phyloP scores from a whole-genome alignment of 495 filamentous ascomycete genomes.

The Penicillium goetzii region DNA sequence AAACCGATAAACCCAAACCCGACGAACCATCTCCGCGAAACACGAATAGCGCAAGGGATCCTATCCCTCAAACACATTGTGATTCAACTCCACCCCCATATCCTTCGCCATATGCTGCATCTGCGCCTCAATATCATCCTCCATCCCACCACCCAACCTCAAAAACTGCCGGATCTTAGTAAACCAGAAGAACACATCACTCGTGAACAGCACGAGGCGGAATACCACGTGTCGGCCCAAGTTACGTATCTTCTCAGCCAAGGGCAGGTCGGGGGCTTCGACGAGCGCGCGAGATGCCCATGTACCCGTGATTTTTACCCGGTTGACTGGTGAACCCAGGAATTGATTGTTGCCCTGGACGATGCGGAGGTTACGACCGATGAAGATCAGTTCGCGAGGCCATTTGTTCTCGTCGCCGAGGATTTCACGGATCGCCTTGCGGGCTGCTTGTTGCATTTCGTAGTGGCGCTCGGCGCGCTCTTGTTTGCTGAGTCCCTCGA shows the following conservation, averaged over 20 bases:
- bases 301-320: slow-evolving; percentile 89
- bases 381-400: slow-evolving; percentile 93
- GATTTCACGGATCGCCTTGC: slow-evolving; percentile 80
- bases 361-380: slow-evolving; percentile 93
- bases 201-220: slow-evolving; percentile 72
- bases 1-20: neutral
- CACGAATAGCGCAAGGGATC: neutral
- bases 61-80: slow-evolving; percentile 84
- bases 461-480: slow-evolving; percentile 65
- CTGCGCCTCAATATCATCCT: slow-evolving; percentile 86
- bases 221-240: slow-evolving; percentile 76
- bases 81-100: slow-evolving; percentile 87
- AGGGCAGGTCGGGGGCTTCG: slow-evolving; percentile 64
- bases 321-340: slow-evolving; percentile 90
- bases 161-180: slow-evolving; percentile 75
- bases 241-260: slow-evolving; percentile 59
- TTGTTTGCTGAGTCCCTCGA: slow-evolving; percentile 62
- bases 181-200: slow-evolving; percentile 83
- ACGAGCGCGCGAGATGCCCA: slow-evolving; percentile 85
- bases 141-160: slow-evolving; percentile 80
- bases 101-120: slow-evolving; percentile 88
- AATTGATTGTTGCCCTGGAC: slow-evolving; percentile 83
- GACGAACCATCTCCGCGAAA: neutral
- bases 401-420: slow-evolving; percentile 89
- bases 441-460: slow-evolving; percentile 83